phyloP scores from a whole-genome alignment of 192 early-diverging fungal genomes.

The Coemansia sp. region DNA sequence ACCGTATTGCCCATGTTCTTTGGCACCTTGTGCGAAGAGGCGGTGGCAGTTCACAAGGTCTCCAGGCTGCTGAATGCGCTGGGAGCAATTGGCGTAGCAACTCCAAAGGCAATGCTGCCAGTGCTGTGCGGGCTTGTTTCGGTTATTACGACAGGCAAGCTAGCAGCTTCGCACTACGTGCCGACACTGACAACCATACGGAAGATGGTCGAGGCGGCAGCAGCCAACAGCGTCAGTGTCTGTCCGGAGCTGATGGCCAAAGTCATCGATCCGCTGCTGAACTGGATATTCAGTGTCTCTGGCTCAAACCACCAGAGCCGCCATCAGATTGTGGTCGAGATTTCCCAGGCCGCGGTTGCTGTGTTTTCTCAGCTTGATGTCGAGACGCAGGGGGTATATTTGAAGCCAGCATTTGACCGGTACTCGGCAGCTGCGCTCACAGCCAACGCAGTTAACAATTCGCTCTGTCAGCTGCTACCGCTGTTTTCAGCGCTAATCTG shows the following conservation, averaged over 20 bases:
- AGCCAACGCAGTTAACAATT: neutral
- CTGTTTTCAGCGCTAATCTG: conserved; percentile 39
- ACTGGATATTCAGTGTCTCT: conserved; percentile 9
- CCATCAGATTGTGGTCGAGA: conserved; percentile 18
- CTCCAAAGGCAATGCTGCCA: conserved; percentile 14
- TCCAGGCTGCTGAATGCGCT: conserved; percentile 38
- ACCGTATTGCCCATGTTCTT: conserved; percentile 44
- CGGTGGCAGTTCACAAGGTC: conserved; percentile 22
- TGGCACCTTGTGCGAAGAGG: conserved; percentile 27
- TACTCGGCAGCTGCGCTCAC: conserved; percentile 7
- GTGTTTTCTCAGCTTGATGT: conserved; percentile 26
- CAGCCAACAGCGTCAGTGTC: neutral
- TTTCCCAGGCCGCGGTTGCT: conserved; percentile 19
- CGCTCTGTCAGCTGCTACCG: conserved; percentile 12
- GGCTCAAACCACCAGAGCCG: neutral
- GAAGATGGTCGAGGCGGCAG: conserved; percentile 35
- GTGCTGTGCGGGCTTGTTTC: conserved; percentile 18
- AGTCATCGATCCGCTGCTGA: conserved; percentile 19
- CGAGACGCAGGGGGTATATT: conserved; percentile 12
- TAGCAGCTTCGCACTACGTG: conserved; percentile 17
- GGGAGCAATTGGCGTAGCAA: conserved; percentile 42
- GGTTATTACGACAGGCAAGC: conserved; percentile 5
- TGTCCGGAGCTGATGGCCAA: conserved; percentile 7
- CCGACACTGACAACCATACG: conserved; percentile 29
- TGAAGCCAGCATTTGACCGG: conserved; percentile 16